phyloP scores from a whole-genome alignment of 768 basidiomycete species.

The Cystofilobasidium ferigula region DNA sequence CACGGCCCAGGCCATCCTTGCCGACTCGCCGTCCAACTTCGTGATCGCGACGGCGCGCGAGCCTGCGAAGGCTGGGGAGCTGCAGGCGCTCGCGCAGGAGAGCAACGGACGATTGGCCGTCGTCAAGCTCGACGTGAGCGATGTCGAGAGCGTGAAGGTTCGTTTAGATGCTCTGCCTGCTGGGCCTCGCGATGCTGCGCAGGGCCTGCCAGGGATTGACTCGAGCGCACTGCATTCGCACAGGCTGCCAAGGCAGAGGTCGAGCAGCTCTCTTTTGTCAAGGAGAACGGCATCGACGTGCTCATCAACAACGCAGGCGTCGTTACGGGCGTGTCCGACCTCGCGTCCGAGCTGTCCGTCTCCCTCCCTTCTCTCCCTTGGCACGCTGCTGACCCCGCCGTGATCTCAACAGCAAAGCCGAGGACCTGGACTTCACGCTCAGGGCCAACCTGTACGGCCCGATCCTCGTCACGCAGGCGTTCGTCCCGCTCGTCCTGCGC shows the following conservation, averaged over 20 bases:
- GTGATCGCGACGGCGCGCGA: background rate
- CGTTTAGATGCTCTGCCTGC: background rate
- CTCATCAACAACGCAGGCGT: constrained; percentile 4
- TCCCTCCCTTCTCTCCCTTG: background rate
- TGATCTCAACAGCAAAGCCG: background rate
- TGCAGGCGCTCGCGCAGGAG: background rate
- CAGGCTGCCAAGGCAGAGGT: background rate
- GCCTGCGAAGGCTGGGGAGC: background rate
- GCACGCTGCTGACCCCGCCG: too few species aligned
- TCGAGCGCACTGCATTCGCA: too few species aligned
- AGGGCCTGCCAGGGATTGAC: too few species aligned
- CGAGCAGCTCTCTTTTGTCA: background rate
- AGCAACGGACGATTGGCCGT: background rate
- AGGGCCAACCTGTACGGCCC: background rate
- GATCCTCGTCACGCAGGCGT: constrained; percentile 1
- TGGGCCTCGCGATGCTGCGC: too few species aligned
- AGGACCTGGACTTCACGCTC: background rate
- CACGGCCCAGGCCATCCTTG: background rate
- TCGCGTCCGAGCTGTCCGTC: background rate
- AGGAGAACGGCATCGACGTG: constrained; percentile 7
- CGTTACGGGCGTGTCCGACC: too few species aligned
- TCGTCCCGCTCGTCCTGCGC: background rate
- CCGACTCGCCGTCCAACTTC: background rate
- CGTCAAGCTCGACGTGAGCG: constrained; percentile 7
- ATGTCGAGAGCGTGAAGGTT: constrained; percentile 8